Evolutionary conservation across 495 filamentous ascomycete species (phyloP).

Genomic region (Podospora bellae-mahoneyi): DNA sequence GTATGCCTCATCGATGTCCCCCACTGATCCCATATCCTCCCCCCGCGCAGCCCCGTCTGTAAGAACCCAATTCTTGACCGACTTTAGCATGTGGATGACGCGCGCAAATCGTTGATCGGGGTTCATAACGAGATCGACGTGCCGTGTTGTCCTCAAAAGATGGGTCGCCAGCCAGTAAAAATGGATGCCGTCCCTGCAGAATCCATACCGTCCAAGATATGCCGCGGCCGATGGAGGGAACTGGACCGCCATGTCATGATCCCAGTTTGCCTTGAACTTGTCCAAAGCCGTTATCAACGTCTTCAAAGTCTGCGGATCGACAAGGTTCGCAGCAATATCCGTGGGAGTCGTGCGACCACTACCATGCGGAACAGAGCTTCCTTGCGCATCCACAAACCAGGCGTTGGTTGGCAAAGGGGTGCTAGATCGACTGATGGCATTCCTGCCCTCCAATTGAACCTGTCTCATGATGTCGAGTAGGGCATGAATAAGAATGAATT

Average conservation of each 20-base stretch:
- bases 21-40: constrained; percentile 55
- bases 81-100: constrained; percentile 56
- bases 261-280: constrained; percentile 65
- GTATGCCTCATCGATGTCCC: constrained; percentile 58
- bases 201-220: constrained; percentile 53
- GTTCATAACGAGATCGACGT: constrained; percentile 44
- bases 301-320: constrained; percentile 35
- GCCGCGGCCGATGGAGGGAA: constrained; percentile 50
- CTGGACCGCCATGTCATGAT: constrained; percentile 59
- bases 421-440: constrained; percentile 35
- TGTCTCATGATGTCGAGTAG: constrained; percentile 53
- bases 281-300: constrained; percentile 48
- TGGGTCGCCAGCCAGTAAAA: constrained; percentile 63
- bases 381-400: constrained; percentile 41
- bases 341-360: constrained; percentile 54
- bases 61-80: constrained; percentile 53
- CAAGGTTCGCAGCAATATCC: constrained; percentile 30
- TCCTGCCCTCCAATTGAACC: constrained; percentile 33
- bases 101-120: constrained; percentile 56
- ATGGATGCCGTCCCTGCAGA: constrained; percentile 61
- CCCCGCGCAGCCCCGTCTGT: constrained; percentile 50
- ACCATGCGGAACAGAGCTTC: constrained; percentile 33
- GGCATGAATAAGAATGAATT: constrained; percentile 67
- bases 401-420: constrained; percentile 50
- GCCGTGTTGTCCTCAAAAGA: constrained; percentile 47